Evolutionary conservation across 805 yeast genomes (phyloP), one percentile per base, ranked within the genome.

Genomic region (Starmerella floris): DNA sequence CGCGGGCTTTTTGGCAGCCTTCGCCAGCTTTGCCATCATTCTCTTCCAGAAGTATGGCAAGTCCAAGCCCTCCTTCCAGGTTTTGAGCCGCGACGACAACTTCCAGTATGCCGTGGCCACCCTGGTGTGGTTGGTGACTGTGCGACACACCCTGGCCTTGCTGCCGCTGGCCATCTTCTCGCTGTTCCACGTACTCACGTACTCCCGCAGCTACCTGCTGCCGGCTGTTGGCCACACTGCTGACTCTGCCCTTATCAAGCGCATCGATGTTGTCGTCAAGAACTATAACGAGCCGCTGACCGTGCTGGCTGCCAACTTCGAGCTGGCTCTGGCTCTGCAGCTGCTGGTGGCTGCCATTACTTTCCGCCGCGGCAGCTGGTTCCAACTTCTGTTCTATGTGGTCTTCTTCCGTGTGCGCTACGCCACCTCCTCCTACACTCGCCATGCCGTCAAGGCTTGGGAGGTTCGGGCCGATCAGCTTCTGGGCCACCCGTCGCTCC

Each of bases 151-250:
- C 27, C 57, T 82, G 42, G 71, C 94, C 2, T 63, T 79, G 49
- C 59, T 77, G 21, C 94, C 96, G 42, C 84, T 81, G 57, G 66
- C 74, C 36, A 65, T 82, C 43, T 87, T 80, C 61, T 79, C 95
- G 6, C 57, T 77, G 17, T 85, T 88, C 74, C 96, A 87, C 59
- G 76, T 75, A 10, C 65, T 85, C 55, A 77, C 79, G 17, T 88
- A 83, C 64, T 50, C 72, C 42, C 74, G 79, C 52, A 68, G 75
- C 33, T 71, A 69, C 50, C 51, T 88, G 43, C 65, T 87, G 40
- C 94, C 96, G 31, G 65, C 73, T 5, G 62, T 76, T 21, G 69
- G 71, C 42, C 39, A 62, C 45, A 42, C 58, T 4, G 40, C 62
- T 16, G 51, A 51, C 36, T 45, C 63, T 30, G 52, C 58, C 13